Conservation (phyloP, 495 filamentous ascomycete species). For the Xylaria venustula region DNA sequence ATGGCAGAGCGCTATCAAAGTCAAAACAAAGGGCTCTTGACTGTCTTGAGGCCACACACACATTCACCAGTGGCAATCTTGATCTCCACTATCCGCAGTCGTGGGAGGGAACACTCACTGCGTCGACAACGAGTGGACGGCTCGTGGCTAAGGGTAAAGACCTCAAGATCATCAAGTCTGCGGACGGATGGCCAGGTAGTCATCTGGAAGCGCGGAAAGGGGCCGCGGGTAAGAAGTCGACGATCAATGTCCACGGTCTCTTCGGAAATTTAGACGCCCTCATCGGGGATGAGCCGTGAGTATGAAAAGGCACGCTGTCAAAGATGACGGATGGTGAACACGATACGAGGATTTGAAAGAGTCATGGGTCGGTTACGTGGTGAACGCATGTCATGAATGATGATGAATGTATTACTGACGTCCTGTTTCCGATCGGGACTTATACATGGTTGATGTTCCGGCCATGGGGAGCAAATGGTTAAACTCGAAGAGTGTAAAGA, state of each 20-base stretch:
- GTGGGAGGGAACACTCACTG: slow-evolving; percentile 41
- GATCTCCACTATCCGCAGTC: slow-evolving; percentile 31
- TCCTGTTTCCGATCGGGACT: background rate
- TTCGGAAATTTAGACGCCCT: slow-evolving; percentile 30
- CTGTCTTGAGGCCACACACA: slow-evolving; percentile 30
- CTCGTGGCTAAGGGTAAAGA: slow-evolving; percentile 32
- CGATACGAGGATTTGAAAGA: background rate
- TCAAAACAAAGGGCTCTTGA: slow-evolving; percentile 15
- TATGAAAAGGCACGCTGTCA: background rate
- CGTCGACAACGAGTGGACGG: slow-evolving; percentile 27
- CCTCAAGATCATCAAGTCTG: slow-evolving; percentile 29
- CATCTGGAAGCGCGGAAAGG: slow-evolving; percentile 40
- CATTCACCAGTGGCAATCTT: slow-evolving; percentile 34
- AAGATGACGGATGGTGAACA: background rate
- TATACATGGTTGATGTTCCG: no score
- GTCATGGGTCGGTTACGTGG: background rate
- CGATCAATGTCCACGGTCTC: slow-evolving; percentile 19
- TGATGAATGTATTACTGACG: background rate
- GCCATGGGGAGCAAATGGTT: no score
- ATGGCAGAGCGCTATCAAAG: background rate
- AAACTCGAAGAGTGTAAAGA: no score
- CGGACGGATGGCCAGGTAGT: slow-evolving; percentile 31
- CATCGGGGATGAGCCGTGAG: slow-evolving; percentile 26
- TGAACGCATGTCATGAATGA: background rate
- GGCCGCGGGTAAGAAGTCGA: slow-evolving; percentile 22